Conservation (phyloP, 2,329 filamentous ascomycete species). For the Arthroderma sp. region DNA sequence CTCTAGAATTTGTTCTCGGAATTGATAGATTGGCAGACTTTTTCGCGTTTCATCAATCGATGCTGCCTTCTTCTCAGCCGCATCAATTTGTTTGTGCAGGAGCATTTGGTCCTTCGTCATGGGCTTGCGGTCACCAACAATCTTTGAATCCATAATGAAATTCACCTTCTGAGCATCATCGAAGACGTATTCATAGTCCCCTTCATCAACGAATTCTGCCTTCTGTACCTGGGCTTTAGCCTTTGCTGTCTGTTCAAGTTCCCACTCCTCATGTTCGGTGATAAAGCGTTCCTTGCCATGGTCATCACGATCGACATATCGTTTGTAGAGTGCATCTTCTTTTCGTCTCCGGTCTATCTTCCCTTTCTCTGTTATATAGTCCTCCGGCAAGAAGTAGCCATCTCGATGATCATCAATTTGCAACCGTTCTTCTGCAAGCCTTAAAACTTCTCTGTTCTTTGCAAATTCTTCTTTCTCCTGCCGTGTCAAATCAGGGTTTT, state of each 20-base stretch:
- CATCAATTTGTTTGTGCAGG: conserved; percentile 69
- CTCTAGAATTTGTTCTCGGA: conserved; percentile 72
- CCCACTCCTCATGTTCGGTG: conserved; percentile 94
- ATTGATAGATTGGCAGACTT: conserved; percentile 78
- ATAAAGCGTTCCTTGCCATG: conserved; percentile 79
- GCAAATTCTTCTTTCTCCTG: conserved; percentile 79
- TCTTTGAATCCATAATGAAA: conserved; percentile 62
- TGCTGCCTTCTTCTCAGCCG: conserved; percentile 74
- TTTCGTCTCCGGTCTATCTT: conserved; percentile 81
- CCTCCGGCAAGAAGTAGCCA: conserved; percentile 85
- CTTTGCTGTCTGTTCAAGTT: conserved; percentile 74
- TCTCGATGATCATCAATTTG: conserved; percentile 84
- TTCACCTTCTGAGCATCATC: conserved; percentile 81
- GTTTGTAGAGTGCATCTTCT: conserved; percentile 76
- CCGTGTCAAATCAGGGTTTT: conserved; percentile 61
- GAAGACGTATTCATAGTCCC: conserved; percentile 85
- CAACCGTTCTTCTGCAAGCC: conserved; percentile 70
- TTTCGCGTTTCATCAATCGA: conserved; percentile 88
- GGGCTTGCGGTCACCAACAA: conserved; percentile 58
- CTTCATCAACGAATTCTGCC: conserved; percentile 61
- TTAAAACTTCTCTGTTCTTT: conserved; percentile 70
- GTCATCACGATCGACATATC: conserved; percentile 78
- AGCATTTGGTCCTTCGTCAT: conserved; percentile 68
- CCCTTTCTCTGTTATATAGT: conserved; percentile 88
- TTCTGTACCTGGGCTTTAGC: conserved; percentile 75